These are phyloP conservation scores for Aspergillus sp. DNA, from an alignment of 2,329 filamentous ascomycete species.

Conservation along the genomic window DNA sequence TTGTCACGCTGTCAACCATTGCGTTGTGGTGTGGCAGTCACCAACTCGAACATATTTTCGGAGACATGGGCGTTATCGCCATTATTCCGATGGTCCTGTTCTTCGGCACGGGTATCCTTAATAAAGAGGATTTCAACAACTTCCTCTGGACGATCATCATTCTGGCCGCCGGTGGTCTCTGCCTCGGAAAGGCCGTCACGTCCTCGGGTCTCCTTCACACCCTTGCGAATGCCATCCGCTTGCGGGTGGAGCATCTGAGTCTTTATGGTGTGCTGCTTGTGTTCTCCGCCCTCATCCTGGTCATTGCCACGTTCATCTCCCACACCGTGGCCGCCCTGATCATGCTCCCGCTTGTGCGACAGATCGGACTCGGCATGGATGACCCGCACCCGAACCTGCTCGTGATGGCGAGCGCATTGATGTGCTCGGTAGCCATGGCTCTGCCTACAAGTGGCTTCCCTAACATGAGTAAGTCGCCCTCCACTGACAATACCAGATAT, in stretches of 20 bases:
- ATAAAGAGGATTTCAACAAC: slow-evolving; percentile 99
- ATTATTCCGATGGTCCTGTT: slow-evolving; percentile 95
- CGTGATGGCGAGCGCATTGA: slow-evolving; percentile 91
- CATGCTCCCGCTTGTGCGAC: slow-evolving; percentile 83
- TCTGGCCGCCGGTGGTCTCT: slow-evolving; percentile 87
- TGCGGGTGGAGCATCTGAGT: slow-evolving; percentile 72
- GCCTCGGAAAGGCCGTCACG: slow-evolving; percentile 89
- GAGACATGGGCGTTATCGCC: slow-evolving; percentile 97
- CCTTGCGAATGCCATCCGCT: slow-evolving; percentile 76
- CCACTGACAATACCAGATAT: neutral
- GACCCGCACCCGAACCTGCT: slow-evolving; percentile 90
- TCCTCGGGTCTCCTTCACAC: slow-evolving; percentile 90
- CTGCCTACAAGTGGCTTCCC: slow-evolving; percentile 95
- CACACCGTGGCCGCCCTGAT: slow-evolving; percentile 97
- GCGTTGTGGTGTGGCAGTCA: slow-evolving; percentile 89
- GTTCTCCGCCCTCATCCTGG: slow-evolving; percentile 79
- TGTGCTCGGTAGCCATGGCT: slow-evolving; percentile 98
- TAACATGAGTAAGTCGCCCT: slow-evolving; percentile 86
- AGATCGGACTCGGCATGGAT: slow-evolving; percentile 82
- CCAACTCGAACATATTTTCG: slow-evolving; percentile 82
- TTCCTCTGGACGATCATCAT: slow-evolving; percentile 99
- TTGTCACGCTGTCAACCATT: slow-evolving; percentile 83
- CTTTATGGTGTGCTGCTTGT: slow-evolving; percentile 85
- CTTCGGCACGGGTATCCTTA: slow-evolving; percentile 93
- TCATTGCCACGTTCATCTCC: slow-evolving; percentile 96